Percentiles rank a stretch among this genome's conserved stretches.
These are phyloP conservation scores for Mentha longifolia DNA, from an alignment of 257 asterid species.

Conservation along the genomic window DNA sequence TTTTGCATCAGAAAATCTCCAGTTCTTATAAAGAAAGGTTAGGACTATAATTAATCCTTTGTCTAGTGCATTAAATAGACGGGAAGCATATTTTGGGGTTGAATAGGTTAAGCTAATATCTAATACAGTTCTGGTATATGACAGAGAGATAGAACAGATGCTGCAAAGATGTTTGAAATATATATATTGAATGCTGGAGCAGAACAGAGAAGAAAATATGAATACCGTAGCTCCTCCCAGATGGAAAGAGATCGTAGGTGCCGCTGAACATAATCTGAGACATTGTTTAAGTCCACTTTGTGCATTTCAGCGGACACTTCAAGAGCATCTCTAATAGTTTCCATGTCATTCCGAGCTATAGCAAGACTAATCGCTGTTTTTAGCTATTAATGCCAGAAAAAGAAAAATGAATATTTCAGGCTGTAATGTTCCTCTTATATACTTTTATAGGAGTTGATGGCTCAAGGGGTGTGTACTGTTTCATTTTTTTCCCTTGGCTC, in stretches of 20 bases:
- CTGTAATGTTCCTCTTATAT: slow-evolving; percentile 1
- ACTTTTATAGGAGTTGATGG: not conserved
- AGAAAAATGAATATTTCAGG: not conserved
- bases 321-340: slow-evolving; percentile 92
- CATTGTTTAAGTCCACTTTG: slow-evolving; percentile 78
- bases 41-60: not conserved
- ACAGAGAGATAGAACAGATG: not conserved
- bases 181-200: slow-evolving; percentile 1
- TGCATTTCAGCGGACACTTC: slow-evolving; percentile 98
- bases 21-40: not conserved
- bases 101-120: slow-evolving; percentile 1
- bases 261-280: slow-evolving; percentile 83
- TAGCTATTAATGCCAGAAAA: slow-evolving; percentile 52
- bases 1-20: not conserved
- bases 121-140: not conserved
- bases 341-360: slow-evolving; percentile 94
- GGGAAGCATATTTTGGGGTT: slow-evolving; percentile 11
- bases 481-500: not conserved
- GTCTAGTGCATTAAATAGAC: not conserved
- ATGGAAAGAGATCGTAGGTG: slow-evolving; percentile 90
- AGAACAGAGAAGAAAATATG: slow-evolving; percentile 19
- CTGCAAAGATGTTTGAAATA: slow-evolving; percentile 1
- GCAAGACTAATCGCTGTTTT: slow-evolving; percentile 91
- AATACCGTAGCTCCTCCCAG: slow-evolving; percentile 97
- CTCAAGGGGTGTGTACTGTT: not conserved